Evolutionary conservation across 129 eudicot genomes (phyloP).

Genomic region (Apium graveolens): DNA sequence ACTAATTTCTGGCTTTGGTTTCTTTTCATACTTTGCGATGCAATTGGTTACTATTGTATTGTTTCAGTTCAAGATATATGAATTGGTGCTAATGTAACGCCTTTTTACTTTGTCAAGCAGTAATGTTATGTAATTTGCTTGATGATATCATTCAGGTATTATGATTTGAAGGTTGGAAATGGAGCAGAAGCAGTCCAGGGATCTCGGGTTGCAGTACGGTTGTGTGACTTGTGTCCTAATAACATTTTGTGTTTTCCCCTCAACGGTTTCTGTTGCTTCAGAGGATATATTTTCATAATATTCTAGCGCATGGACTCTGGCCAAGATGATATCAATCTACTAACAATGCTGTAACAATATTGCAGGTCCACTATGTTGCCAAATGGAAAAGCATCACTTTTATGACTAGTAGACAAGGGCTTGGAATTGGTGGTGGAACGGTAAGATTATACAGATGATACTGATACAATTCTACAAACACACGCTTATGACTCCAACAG

Average conservation of each 20-base stretch:
- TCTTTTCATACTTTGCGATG: neutral
- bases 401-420: conserved; percentile 97
- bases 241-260: conserved; percentile 9
- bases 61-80: neutral
- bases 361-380: conserved; percentile 96
- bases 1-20: neutral
- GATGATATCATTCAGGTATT: conserved; percentile 37
- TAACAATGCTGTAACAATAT: conserved; percentile 9
- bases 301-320: neutral
- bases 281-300: neutral
- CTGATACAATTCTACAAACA: neutral
- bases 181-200: conserved; percentile 86
- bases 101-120: neutral
- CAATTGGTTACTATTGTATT: neutral
- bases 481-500: neutral
- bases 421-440: conserved; percentile 98
- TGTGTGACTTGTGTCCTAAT: conserved; percentile 35
- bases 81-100: neutral
- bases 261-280: neutral
- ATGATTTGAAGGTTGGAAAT: conserved; percentile 85
- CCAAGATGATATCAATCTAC: neutral
- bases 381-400: conserved; percentile 92
- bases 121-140: neutral
- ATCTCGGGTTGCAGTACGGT: conserved; percentile 82
- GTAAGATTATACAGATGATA: conserved; percentile 31